These are phyloP conservation scores for Paecilomyces formosus DNA, from an alignment of 2,329 filamentous ascomycete genomes.

Conservation along the genomic window DNA sequence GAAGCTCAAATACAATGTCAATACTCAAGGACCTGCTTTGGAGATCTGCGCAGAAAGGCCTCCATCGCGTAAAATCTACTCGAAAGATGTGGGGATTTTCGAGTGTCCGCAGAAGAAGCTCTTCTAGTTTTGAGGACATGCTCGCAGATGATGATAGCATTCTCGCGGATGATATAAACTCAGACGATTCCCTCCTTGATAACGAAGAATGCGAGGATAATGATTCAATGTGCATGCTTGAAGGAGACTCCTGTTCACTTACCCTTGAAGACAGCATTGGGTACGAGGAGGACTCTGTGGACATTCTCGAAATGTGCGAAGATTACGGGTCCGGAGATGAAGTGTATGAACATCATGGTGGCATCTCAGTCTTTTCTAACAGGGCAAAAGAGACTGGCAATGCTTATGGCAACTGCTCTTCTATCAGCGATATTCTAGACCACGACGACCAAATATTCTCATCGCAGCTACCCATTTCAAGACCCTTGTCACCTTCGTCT, in stretches of 20 bases:
- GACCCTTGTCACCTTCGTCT: neutral
- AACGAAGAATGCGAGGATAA: neutral
- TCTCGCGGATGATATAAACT: neutral
- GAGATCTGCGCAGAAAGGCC: constrained; percentile 20
- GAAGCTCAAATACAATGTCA: constrained; percentile 6
- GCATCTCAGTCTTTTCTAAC: neutral
- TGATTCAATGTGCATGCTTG: neutral
- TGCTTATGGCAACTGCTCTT: neutral
- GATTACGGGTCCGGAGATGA: neutral
- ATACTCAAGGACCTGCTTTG: constrained; percentile 24
- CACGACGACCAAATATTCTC: neutral
- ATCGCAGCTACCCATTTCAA: neutral
- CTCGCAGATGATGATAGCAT: neutral
- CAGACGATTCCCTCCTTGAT: neutral
- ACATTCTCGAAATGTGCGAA: neutral
- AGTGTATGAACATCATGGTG: neutral
- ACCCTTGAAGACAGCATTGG: neutral
- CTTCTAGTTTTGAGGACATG: neutral
- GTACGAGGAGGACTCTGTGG: neutral
- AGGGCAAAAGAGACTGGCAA: neutral
- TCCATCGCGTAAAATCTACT: constrained; percentile 10
- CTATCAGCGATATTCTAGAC: neutral
- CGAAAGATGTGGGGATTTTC: constrained; percentile 2
- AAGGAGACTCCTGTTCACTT: neutral
- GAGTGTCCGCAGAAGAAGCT: neutral